Percentiles rank a stretch among this genome's conserved stretches.
These are phyloP conservation scores for Podaxis rugospora DNA, from an alignment of 768 basidiomycete genomes.

Conservation along the genomic window DNA sequence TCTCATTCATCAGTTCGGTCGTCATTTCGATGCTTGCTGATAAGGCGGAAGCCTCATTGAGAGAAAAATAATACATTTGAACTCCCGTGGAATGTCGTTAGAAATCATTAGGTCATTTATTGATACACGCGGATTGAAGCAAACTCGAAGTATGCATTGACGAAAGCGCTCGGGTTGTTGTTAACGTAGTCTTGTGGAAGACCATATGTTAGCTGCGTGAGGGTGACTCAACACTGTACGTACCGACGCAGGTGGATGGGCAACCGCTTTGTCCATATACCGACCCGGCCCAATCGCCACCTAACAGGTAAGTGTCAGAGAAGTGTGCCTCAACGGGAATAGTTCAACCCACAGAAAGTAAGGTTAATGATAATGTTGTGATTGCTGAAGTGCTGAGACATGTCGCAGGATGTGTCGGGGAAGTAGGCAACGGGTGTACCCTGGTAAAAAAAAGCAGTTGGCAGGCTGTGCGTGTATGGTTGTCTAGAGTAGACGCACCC, in stretches of 20 bases:
- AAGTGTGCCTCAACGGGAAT: not conserved
- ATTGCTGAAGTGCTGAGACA: conserved; percentile 45
- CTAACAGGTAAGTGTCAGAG: conserved; percentile 14
- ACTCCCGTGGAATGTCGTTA: not conserved
- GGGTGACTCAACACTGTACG: conserved; percentile 20
- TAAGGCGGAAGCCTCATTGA: not conserved
- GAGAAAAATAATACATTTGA: not conserved
- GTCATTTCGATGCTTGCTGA: not conserved
- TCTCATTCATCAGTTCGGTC: not conserved
- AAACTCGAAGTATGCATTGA: conserved; percentile 67
- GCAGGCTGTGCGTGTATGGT: not conserved
- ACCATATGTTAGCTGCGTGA: not conserved
- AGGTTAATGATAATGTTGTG: conserved; percentile 66
- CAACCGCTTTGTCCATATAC: conserved; percentile 46
- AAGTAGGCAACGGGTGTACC: conserved; percentile 55
- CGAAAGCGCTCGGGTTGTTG: conserved; percentile 57
- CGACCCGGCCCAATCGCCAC: conserved; percentile 57
- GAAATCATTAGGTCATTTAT: not conserved
- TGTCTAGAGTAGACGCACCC: conserved; percentile 35
- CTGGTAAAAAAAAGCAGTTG: conserved; percentile 22
- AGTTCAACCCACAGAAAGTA: conserved; percentile 30
- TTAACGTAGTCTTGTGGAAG: conserved; percentile 47
- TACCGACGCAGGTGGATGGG: conserved; percentile 53
- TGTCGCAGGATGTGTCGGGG: conserved; percentile 55
- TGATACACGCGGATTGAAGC: conserved; percentile 43